phyloP scores from a whole-genome alignment of 2,329 filamentous ascomycete genomes.

The Aureobasidium sp. region DNA sequence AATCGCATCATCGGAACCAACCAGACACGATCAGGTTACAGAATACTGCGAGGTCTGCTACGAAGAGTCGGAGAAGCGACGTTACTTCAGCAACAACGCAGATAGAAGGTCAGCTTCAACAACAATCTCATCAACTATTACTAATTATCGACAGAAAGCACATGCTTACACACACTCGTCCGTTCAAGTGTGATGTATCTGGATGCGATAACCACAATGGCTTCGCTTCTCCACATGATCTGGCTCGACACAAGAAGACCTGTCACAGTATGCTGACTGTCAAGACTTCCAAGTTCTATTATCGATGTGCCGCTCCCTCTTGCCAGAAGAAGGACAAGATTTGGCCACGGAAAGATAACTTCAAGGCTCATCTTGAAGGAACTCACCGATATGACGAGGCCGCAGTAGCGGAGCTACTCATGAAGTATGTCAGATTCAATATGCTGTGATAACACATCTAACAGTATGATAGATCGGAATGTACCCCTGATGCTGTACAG shows the following conservation, averaged over 20 bases:
- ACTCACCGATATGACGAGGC: constrained; percentile 12
- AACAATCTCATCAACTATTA: background rate
- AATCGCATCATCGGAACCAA: background rate
- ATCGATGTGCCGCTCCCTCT: constrained; percentile 16
- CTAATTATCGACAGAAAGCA: constrained; percentile 11
- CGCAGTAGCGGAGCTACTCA: background rate
- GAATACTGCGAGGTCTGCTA: constrained; percentile 11
- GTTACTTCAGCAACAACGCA: constrained; percentile 18
- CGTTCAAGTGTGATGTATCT: constrained; percentile 13
- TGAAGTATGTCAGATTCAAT: background rate
- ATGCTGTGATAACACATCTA: no score
- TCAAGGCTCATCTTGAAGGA: constrained; percentile 20
- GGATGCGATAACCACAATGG: constrained; percentile 17
- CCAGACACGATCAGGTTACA: background rate
- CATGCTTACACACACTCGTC: constrained; percentile 16
- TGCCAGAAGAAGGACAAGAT: constrained; percentile 20
- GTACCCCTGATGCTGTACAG: background rate
- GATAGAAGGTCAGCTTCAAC: background rate
- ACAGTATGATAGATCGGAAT: constrained; percentile 4
- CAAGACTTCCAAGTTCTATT: constrained; percentile 19
- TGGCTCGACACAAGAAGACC: constrained; percentile 20
- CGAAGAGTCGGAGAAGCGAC: constrained; percentile 2
- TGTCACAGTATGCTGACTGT: constrained; percentile 18
- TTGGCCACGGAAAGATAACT: constrained; percentile 19
- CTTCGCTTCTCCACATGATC: constrained; percentile 18